A percentile compares a stretch with the other conserved stretches of the same genome.
These are phyloP conservation scores for Alternaria angustiovoidea DNA, from an alignment of 2,329 filamentous ascomycete species.

Conservation along the genomic window DNA sequence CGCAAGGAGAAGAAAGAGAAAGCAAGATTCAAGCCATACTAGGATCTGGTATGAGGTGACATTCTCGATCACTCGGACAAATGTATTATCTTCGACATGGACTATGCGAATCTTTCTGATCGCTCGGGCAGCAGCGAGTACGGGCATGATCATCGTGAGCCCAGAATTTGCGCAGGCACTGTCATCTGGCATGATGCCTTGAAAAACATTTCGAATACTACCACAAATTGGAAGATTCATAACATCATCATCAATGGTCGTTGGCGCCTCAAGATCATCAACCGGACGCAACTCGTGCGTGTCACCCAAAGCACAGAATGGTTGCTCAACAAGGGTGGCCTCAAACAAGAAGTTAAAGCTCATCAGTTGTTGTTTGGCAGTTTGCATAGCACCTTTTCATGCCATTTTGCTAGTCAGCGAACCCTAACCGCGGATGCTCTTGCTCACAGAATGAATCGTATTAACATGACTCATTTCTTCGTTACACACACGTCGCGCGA, in stretches of 20 bases:
- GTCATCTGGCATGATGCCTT: not conserved
- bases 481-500: not conserved
- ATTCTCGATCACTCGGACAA: not conserved
- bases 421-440: not conserved
- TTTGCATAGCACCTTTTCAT: not conserved
- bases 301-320: not conserved
- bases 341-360: not conserved
- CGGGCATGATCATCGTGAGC: not conserved
- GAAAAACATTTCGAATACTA: not conserved
- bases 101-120: not conserved
- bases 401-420: not conserved
- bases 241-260: not conserved
- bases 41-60: not conserved
- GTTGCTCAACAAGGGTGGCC: not conserved
- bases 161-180: not conserved
- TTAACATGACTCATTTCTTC: not conserved
- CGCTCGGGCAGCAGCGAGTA: not conserved
- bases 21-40: constrained; percentile 48
- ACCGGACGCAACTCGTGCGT: not conserved
- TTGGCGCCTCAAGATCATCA: not conserved
- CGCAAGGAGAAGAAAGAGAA: constrained; percentile 44
- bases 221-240: not conserved
- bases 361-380: not conserved
- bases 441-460: not conserved
- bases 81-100: not conserved